A percentile compares a stretch with the other conserved stretches of the same genome.
Evolutionary conservation across 2,329 filamentous ascomycete genomes (phyloP).

Genomic region (Cladophialophora chaetospira): DNA sequence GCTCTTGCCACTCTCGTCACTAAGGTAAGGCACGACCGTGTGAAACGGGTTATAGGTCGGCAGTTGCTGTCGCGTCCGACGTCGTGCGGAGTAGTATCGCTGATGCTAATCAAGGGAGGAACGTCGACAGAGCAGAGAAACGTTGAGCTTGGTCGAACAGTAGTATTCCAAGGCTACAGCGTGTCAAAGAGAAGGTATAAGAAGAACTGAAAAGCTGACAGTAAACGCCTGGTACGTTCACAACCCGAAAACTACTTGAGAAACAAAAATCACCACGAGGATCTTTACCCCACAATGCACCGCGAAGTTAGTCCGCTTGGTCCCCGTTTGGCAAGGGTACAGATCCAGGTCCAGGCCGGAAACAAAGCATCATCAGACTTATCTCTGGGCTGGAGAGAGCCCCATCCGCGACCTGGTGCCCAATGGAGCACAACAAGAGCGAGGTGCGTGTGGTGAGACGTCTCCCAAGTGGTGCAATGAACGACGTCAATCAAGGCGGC

Average conservation of each 20-base stretch:
- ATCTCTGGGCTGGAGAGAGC: background rate
- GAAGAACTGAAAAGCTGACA: too few relatives aligned
- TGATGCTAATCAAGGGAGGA: too few relatives aligned
- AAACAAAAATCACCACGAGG: background rate
- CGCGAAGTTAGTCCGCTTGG: slow-evolving; percentile 2
- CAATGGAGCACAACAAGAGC: background rate
- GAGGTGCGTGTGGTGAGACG: slow-evolving; percentile 1
- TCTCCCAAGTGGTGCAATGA: background rate
- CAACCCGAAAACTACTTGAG: too few relatives aligned
- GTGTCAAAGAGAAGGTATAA: too few relatives aligned
- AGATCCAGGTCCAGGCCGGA: background rate
- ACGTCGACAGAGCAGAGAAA: too few relatives aligned
- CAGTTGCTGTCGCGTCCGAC: background rate
- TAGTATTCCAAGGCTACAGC: too few relatives aligned
- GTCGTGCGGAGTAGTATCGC: background rate
- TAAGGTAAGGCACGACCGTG: too few relatives aligned
- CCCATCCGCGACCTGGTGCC: background rate
- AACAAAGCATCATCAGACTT: background rate
- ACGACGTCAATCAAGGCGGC: slow-evolving; percentile 1
- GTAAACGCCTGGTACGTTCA: too few relatives aligned
- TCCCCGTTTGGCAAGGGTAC: background rate
- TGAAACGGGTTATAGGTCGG: background rate
- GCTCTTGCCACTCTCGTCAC: too few relatives aligned
- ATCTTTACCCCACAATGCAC: slow-evolving; percentile 4
- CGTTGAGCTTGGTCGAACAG: too few relatives aligned